Percentiles rank a stretch among this genome's conserved stretches.
Conservation (phyloP, 805 yeast species). For the Cyberlindnera misumaiensis region DNA sequence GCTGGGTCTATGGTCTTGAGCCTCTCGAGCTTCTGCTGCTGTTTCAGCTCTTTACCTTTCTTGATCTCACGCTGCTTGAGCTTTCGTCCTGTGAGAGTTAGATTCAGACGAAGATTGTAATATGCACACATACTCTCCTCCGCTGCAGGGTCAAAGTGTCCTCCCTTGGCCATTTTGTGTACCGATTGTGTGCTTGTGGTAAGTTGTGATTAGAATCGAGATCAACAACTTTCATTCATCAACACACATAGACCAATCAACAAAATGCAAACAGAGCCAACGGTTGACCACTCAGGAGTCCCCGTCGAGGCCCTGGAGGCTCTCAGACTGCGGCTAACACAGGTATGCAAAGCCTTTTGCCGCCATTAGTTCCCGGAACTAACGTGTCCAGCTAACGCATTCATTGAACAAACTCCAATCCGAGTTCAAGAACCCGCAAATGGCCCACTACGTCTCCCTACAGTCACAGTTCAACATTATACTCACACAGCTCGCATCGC, state of each 20-base stretch:
- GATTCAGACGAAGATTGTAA: background rate
- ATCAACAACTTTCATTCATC: background rate
- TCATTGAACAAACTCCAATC: slow-evolving; percentile 51
- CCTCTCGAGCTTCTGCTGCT: slow-evolving; percentile 18
- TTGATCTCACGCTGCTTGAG: slow-evolving; percentile 23
- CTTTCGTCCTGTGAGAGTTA: slow-evolving; percentile 15
- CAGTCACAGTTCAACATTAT: slow-evolving; percentile 83
- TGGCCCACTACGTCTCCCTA: slow-evolving; percentile 55
- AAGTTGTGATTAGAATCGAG: background rate
- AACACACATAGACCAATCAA: slow-evolving; percentile 1
- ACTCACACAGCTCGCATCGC: slow-evolving; percentile 72
- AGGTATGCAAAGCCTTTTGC: slow-evolving; percentile 22
- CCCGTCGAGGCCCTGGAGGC: slow-evolving; percentile 61
- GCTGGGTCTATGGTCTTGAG: slow-evolving; percentile 21
- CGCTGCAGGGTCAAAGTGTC: slow-evolving; percentile 6
- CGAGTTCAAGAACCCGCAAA: slow-evolving; percentile 39
- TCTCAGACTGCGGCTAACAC: slow-evolving; percentile 53
- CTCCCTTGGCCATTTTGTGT: slow-evolving; percentile 7
- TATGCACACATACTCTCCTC: slow-evolving; percentile 12
- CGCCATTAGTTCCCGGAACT: background rate
- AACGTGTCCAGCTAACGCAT: slow-evolving; percentile 36
- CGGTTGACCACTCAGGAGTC: slow-evolving; percentile 34
- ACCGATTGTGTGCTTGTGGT: too few relatives aligned
- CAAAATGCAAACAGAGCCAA: slow-evolving; percentile 5
- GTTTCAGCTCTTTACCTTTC: slow-evolving; percentile 19